phyloP scores from a whole-genome alignment of 352 stramenopile genomes.

The Lagenidium sp. region DNA sequence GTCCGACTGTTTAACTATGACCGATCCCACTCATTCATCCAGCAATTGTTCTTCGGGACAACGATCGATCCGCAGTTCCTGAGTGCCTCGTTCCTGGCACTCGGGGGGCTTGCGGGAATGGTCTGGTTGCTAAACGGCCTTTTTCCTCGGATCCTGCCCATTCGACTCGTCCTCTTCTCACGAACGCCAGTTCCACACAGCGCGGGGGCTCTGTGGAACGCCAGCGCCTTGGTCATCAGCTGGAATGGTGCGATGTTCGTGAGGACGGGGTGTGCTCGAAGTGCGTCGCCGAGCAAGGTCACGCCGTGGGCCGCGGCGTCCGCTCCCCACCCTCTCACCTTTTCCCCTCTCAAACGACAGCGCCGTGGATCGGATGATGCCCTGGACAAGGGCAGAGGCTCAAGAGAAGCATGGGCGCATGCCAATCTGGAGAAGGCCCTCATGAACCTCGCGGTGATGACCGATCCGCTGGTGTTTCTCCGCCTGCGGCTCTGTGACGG shows the following conservation, averaged over 20 bases:
- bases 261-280: too few species aligned
- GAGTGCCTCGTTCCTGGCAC: background rate
- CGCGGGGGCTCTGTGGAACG: slow-evolving; percentile 6
- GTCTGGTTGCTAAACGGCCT: background rate
- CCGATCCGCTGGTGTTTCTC: slow-evolving; percentile 7
- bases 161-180: slow-evolving; percentile 1
- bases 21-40: background rate
- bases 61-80: slow-evolving; percentile 8
- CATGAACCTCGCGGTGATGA: slow-evolving; percentile 12
- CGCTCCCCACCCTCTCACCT: too few species aligned
- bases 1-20: background rate
- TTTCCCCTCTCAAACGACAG: too few species aligned
- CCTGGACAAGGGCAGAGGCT: too few species aligned
- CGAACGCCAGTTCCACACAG: slow-evolving; percentile 6
- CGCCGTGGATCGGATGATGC: too few species aligned
- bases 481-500: slow-evolving; percentile 1
- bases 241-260: too few species aligned
- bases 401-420: too few species aligned
- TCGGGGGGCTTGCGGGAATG: background rate
- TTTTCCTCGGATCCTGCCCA: background rate
- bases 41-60: slow-evolving; percentile 1
- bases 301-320: too few species aligned
- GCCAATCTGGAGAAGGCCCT: too few species aligned
- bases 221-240: slow-evolving; percentile 8
- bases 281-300: too few species aligned